A percentile compares a stretch with the other conserved stretches of the same genome.
These are phyloP conservation scores for Paraleonurus japonicus DNA, from an alignment of 257 asterid species.

Conservation along the genomic window DNA sequence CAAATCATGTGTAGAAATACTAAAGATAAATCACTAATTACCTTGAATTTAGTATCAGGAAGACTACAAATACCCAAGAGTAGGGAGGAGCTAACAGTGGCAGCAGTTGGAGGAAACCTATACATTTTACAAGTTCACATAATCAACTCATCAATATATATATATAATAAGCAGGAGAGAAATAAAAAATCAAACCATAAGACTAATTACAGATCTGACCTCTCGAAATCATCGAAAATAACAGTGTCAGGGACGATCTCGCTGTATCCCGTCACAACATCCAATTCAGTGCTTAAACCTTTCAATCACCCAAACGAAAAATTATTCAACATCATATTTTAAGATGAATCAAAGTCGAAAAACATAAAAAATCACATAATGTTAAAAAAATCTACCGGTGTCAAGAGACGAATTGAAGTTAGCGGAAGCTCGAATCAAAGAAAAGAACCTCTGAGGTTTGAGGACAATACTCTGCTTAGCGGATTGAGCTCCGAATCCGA, in stretches of 20 bases:
- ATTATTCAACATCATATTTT: not conserved
- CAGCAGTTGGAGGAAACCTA: slow-evolving; percentile 99
- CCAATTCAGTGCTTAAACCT: slow-evolving; percentile 82
- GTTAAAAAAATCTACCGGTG: slow-evolving; percentile 38
- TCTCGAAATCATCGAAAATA: slow-evolving; percentile 93
- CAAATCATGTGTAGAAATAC: not conserved
- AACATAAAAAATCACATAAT: not conserved
- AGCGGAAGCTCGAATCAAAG: slow-evolving; percentile 53
- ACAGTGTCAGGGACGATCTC: slow-evolving; percentile 98
- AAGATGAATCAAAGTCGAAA: not conserved
- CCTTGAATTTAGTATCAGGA: slow-evolving; percentile 92
- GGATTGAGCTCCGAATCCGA: slow-evolving; percentile 33
- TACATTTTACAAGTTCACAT: slow-evolving; percentile 20
- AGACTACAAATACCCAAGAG: slow-evolving; percentile 88
- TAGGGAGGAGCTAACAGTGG: slow-evolving; percentile 91
- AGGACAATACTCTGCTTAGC: slow-evolving; percentile 31
- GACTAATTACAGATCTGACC: slow-evolving; percentile 32
- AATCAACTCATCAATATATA: not conserved
- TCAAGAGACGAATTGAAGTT: slow-evolving; percentile 63
- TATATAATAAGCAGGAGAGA: not conserved
- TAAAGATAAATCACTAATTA: slow-evolving; percentile 18
- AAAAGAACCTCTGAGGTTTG: slow-evolving; percentile 33
- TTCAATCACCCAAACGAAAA: slow-evolving; percentile 9
- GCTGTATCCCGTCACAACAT: slow-evolving; percentile 70
- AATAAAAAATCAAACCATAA: not conserved